Evolutionary conservation across 495 filamentous ascomycete species (phyloP).

Genomic region (Chaetomidium leptoderma): DNA sequence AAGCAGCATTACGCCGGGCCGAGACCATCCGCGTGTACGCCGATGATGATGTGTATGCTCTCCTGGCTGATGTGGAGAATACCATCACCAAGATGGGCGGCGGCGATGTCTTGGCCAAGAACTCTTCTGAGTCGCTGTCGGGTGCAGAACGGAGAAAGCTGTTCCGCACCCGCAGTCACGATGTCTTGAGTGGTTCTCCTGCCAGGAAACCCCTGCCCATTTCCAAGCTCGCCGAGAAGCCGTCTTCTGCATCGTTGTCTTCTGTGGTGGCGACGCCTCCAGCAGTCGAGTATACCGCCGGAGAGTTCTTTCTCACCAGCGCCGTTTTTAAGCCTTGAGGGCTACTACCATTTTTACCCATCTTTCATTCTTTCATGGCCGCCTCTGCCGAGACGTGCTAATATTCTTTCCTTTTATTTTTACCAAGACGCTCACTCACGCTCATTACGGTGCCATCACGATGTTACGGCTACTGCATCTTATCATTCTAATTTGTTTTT

Average conservation of each 20-base stretch:
- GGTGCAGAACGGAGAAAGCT: conserved; percentile 30
- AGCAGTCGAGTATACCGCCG: conserved; percentile 11
- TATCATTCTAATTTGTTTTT: conserved; percentile 3
- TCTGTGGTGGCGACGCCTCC: conserved; percentile 15
- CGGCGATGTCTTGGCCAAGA: conserved; percentile 15
- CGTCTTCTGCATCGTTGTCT: conserved; percentile 18
- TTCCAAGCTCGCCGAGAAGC: conserved; percentile 25
- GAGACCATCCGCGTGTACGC: conserved; percentile 67
- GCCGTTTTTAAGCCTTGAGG: conserved; percentile 39
- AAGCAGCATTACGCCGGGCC: conserved; percentile 34
- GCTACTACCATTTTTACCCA: not conserved
- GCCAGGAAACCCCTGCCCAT: conserved; percentile 20
- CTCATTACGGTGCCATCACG: not conserved
- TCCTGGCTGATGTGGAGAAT: conserved; percentile 58
- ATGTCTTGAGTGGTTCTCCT: conserved; percentile 29
- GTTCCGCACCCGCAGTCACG: conserved; percentile 41
- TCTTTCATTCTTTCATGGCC: no score
- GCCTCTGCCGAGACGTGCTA: not conserved
- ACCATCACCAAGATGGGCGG: conserved; percentile 52
- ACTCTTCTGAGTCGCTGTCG: conserved; percentile 14
- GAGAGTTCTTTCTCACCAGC: conserved; percentile 41
- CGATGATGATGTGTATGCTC: conserved; percentile 58
- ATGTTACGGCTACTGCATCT: conserved; percentile 15
- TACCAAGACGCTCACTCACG: not conserved
- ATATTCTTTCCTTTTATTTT: not conserved